Evolutionary conservation across 2,329 filamentous ascomycete species (phyloP), one percentile per base, ranked within the genome.

Genomic region (Botrytis tulipae): DNA sequence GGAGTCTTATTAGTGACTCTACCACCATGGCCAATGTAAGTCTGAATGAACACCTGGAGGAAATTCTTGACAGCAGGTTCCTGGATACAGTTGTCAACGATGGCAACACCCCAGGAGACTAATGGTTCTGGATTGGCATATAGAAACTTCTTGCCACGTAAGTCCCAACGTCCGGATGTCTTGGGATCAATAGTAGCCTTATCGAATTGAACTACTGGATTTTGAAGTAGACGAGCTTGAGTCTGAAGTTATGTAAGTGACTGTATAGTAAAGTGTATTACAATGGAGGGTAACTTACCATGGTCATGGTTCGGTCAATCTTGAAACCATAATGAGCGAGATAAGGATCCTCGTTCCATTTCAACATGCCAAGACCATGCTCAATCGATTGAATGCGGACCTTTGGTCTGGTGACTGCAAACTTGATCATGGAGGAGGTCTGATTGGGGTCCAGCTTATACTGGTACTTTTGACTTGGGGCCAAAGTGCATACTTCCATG

Each of bases 351-450:
- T 86, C 80, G 1, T 79, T 77, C 89, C 93, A 96, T 16, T 89
- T 84, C 0, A 95, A 85, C 76, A 92, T 87, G 0, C 83, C 80
- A 14, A 97, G 88, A 25, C 92, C 92, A 5, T 87, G 81, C 67
- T 90, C 83, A 77, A 98, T 94, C 32, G 92, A 89, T 0, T 81
- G 78, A 76, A 89, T 88, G n/a, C 96, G 92, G 44, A 90, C 81
- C 0, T 82, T 81, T 0, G 96, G 96, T 1, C 91, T 87, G 9
- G 92, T 93, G 7, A 97, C 95, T 0, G 95, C 95, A 78, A 95
- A 94, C 82, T 92, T 95, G 84, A 99, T 98, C 96, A 99, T 99
- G 8, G 87, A 83, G 0, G 91, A 84, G 0, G 95, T 98, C 83
- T 83, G 86, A 0, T 79, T 76, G 0, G 87, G 84, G 71, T 87